Evolutionary conservation across 805 yeast genomes (phyloP), one percentile per base, ranked within the genome.

Genomic region (Kuraishia borneana): DNA sequence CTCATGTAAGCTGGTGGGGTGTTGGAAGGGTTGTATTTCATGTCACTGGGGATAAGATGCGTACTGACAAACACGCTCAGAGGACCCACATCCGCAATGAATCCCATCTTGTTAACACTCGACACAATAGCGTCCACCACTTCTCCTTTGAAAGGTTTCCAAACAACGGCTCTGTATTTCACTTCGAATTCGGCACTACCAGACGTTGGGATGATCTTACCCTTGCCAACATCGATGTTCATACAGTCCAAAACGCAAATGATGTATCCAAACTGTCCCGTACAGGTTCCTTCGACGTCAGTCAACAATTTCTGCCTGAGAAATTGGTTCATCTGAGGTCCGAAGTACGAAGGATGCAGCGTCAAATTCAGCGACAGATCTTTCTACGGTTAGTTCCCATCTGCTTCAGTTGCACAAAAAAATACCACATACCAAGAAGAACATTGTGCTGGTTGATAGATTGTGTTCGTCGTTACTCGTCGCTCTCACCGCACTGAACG

Each of bases 141-240:
- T 59, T 92, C 98, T 23, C 97, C 98, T 60, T 92, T 92, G 62
- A 92, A 92, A 4, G 98, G 98, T 51, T 89, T 83, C 94, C 96
- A 92, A 22, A 92, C 96, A 34, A 92, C 88, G 0, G 98, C 98
- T 46, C 95, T 68, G 56, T 92, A 92, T 57, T 85, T 84, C 35
- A 92, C 97, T 47, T 85, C 94, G 50, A 92, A 92, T 58, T 87
- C 96, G 0, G 98, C 97, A 48, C 87, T 78, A 2, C 98, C 98
- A 38, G 79, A 76, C 18, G 88, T 79, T 3, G 97, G 95, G 30
- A 92, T 70, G 42, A 92, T 83, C 46, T 83, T 68, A 14, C 98
- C 98, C 46, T 85, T 80, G 32, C 96, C 98, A 23, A 92, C 94
- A 51, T 92, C 96, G 38, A 92, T 85, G 44, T 79, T 73, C 81